Conservation (phyloP, 2,329 filamentous ascomycete species). For the Calonectria multiphialidica region DNA sequence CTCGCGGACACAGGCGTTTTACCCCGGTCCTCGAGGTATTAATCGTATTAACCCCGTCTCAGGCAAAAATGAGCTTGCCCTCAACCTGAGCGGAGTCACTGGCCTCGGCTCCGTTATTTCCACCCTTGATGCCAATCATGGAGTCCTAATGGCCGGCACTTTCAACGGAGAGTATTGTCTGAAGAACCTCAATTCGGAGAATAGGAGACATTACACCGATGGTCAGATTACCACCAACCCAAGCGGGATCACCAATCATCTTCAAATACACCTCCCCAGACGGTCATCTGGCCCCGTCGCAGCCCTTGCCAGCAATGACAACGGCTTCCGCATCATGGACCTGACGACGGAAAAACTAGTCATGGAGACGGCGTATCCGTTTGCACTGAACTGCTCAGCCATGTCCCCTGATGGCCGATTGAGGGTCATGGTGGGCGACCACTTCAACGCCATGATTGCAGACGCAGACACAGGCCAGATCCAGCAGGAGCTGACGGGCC, state of each 20-base stretch:
- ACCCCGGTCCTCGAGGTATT: slow-evolving; percentile 64
- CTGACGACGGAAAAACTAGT: slow-evolving; percentile 70
- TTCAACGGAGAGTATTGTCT: slow-evolving; percentile 69
- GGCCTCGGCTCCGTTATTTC: slow-evolving; percentile 58
- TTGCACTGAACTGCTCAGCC: slow-evolving; percentile 79
- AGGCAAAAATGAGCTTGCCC: slow-evolving; percentile 56
- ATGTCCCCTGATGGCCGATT: slow-evolving; percentile 79
- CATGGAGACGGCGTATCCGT: slow-evolving; percentile 64
- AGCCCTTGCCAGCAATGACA: slow-evolving; percentile 74
- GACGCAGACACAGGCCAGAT: slow-evolving; percentile 75
- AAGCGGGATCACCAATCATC: slow-evolving; percentile 74
- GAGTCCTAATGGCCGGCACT: slow-evolving; percentile 69
- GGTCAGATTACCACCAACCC: slow-evolving; percentile 61
- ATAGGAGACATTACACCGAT: slow-evolving; percentile 50
- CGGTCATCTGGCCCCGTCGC: slow-evolving; percentile 64
- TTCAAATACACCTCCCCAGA: slow-evolving; percentile 69
- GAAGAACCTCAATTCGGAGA: slow-evolving; percentile 57
- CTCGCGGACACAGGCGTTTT: slow-evolving; percentile 68
- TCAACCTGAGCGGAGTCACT: slow-evolving; percentile 56
- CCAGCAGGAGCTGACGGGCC: slow-evolving; percentile 70
- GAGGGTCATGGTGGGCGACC: slow-evolving; percentile 80
- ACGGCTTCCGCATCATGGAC: slow-evolving; percentile 69
- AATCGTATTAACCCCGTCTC: slow-evolving; percentile 65
- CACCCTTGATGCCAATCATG: slow-evolving; percentile 64
- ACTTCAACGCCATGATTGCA: slow-evolving; percentile 73